A percentile compares a stretch with the other conserved stretches of the same genome.
phyloP scores from a whole-genome alignment of 2,329 filamentous ascomycete genomes.

The Colletotrichum sidae region DNA sequence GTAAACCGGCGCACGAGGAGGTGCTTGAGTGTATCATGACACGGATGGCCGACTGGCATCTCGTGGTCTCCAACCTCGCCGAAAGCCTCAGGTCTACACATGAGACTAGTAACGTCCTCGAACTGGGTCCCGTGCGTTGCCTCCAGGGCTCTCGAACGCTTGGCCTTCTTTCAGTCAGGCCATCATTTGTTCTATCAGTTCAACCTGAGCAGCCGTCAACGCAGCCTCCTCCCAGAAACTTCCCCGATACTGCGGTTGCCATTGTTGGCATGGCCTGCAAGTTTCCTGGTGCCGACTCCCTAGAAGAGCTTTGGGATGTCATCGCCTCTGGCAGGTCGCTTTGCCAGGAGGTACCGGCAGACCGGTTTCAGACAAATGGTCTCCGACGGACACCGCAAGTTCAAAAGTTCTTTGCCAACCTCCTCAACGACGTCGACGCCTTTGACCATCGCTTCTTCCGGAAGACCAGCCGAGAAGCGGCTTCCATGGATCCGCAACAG shows the following conservation, averaged over 20 bases:
- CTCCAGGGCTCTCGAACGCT: background rate
- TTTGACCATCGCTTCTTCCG: slow-evolving; percentile 57
- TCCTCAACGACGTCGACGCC: slow-evolving; percentile 38
- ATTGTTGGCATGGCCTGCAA: slow-evolving; percentile 11
- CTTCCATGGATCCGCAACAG: slow-evolving; percentile 48
- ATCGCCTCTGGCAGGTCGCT: slow-evolving; percentile 4
- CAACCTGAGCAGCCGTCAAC: background rate
- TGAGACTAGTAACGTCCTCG: background rate
- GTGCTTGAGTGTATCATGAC: slow-evolving; percentile 6
- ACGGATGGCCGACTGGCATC: slow-evolving; percentile 6
- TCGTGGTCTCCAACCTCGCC: background rate
- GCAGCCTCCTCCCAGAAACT: background rate
- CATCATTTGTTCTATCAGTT: background rate
- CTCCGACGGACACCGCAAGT: background rate
- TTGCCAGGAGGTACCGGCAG: slow-evolving; percentile 1
- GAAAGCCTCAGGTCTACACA: background rate
- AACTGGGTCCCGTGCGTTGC: background rate
- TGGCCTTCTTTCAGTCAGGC: background rate
- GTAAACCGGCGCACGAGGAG: slow-evolving; percentile 1
- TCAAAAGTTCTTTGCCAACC: slow-evolving; percentile 6
- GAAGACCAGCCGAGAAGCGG: slow-evolving; percentile 42
- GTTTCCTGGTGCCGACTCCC: slow-evolving; percentile 1
- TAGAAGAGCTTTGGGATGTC: slow-evolving; percentile 5
- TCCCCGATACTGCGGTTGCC: slow-evolving; percentile 1
- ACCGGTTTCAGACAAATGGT: background rate